These are phyloP conservation scores for Acanthamoeba sp. DNA, from an alignment of 208 protist genomes.

Conservation along the genomic window DNA sequence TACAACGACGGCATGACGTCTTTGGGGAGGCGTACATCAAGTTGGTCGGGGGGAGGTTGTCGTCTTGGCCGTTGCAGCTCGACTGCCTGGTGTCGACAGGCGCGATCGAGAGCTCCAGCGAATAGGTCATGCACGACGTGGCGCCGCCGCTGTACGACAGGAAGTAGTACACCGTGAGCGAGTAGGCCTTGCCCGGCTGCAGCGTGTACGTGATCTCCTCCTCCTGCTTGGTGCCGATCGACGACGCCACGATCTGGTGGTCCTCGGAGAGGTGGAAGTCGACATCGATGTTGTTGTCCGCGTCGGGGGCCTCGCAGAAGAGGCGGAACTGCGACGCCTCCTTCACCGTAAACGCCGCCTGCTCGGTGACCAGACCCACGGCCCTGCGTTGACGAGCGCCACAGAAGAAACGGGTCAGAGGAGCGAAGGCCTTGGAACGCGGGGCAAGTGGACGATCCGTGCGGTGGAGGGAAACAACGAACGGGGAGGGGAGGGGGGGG, in stretches of 20 bases:
- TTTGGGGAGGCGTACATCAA: neutral
- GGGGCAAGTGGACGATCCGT: too few relatives aligned
- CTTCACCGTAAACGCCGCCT: slow-evolving; percentile 12
- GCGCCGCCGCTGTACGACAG: neutral
- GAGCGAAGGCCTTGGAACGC: too few relatives aligned
- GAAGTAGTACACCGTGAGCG: slow-evolving; percentile 50
- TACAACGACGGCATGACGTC: neutral
- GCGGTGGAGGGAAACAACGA: too few relatives aligned
- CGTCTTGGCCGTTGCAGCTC: slow-evolving; percentile 44
- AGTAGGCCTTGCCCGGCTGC: slow-evolving; percentile 3
- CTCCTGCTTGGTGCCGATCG: slow-evolving; percentile 58
- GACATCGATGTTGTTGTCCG: slow-evolving; percentile 61
- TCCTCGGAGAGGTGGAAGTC: slow-evolving; percentile 67
- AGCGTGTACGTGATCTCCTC: slow-evolving; percentile 62
- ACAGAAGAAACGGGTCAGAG: too few relatives aligned
- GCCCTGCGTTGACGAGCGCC: neutral
- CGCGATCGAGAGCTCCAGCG: slow-evolving; percentile 55
- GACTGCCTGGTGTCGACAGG: neutral
- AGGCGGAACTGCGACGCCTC: slow-evolving; percentile 51
- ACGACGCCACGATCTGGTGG: slow-evolving; percentile 19
- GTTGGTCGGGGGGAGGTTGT: slow-evolving; percentile 21
- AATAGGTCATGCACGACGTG: slow-evolving; percentile 5
- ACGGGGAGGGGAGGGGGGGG: too few relatives aligned
- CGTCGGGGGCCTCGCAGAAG: slow-evolving; percentile 48
- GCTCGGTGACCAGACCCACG: slow-evolving; percentile 33